A percentile compares a stretch with the other conserved stretches of the same genome.
These are phyloP conservation scores for Comarum palustre DNA, from an alignment of 306 rosid species.

Conservation along the genomic window DNA sequence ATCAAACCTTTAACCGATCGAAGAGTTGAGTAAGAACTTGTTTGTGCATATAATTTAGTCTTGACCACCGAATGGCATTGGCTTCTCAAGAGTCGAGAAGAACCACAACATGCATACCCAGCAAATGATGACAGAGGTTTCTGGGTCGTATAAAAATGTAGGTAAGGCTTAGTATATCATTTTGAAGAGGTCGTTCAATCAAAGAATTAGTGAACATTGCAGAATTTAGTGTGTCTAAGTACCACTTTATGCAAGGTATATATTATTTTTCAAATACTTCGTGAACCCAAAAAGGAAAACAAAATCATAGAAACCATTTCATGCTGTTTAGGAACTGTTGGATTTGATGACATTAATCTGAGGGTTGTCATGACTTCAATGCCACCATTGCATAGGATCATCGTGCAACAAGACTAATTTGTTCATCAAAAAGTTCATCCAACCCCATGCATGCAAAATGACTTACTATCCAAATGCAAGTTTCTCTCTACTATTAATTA, in stretches of 20 bases:
- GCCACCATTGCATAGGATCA: slow-evolving; percentile 1
- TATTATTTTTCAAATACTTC: neutral
- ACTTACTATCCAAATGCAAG: neutral
- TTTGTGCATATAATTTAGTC: no score
- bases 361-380: slow-evolving; percentile 11
- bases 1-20: no score
- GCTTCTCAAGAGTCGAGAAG: no score
- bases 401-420: neutral
- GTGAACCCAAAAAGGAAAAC: neutral
- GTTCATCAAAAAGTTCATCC: neutral
- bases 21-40: no score
- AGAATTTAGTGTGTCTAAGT: neutral
- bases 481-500: neutral
- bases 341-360: slow-evolving; percentile 10
- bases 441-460: slow-evolving; percentile 24
- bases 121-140: no score
- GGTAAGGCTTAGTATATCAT: neutral
- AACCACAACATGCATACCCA: no score
- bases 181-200: neutral
- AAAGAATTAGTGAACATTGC: no score
- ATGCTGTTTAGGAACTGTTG: neutral
- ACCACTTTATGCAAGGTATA: neutral
- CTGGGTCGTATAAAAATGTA: no score
- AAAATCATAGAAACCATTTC: neutral
- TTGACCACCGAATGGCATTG: no score